Evolutionary conservation across 2,329 filamentous ascomycete genomes (phyloP).

Genomic region (Pseudogymnoascus destructans): DNA sequence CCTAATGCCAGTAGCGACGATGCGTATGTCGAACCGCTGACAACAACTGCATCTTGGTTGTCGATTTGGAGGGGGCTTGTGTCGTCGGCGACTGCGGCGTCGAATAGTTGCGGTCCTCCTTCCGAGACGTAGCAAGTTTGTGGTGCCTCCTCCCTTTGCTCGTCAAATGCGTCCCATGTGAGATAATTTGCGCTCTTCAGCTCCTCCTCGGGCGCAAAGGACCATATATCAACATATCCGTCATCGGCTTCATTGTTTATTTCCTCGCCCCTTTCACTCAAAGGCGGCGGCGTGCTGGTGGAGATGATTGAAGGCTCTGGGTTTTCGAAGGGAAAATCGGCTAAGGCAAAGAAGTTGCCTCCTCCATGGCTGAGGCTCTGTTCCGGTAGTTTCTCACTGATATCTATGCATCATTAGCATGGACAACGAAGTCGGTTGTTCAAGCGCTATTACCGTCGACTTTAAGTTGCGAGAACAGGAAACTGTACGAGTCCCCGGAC

Average conservation of each 20-base stretch:
- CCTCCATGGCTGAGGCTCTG: background rate
- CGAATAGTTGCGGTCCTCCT: slow-evolving; percentile 50
- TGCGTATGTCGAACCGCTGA: slow-evolving; percentile 38
- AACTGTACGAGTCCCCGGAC: slow-evolving; percentile 21
- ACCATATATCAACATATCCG: slow-evolving; percentile 34
- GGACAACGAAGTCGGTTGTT: background rate
- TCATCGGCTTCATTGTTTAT: slow-evolving; percentile 19
- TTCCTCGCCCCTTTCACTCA: slow-evolving; percentile 11
- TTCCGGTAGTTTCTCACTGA: slow-evolving; percentile 19
- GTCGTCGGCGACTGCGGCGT: slow-evolving; percentile 41
- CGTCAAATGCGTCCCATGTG: slow-evolving; percentile 58
- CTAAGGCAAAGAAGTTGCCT: slow-evolving; percentile 23
- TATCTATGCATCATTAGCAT: slow-evolving; percentile 17
- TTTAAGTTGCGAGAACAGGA: slow-evolving; percentile 24
- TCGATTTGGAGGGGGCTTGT: slow-evolving; percentile 30
- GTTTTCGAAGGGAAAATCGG: slow-evolving; percentile 18
- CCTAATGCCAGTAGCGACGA: slow-evolving; percentile 51
- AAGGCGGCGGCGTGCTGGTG: background rate
- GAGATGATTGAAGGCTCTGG: slow-evolving; percentile 7
- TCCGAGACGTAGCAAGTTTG: slow-evolving; percentile 51
- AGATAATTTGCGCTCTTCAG: slow-evolving; percentile 33
- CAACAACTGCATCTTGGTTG: slow-evolving; percentile 30
- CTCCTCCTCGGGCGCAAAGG: slow-evolving; percentile 27
- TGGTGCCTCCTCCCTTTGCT: slow-evolving; percentile 28
- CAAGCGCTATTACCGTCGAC: slow-evolving; percentile 19